These are phyloP conservation scores for Colletotrichum gloeosporioides DNA, from an alignment of 2,329 filamentous ascomycete species.

Conservation along the genomic window DNA sequence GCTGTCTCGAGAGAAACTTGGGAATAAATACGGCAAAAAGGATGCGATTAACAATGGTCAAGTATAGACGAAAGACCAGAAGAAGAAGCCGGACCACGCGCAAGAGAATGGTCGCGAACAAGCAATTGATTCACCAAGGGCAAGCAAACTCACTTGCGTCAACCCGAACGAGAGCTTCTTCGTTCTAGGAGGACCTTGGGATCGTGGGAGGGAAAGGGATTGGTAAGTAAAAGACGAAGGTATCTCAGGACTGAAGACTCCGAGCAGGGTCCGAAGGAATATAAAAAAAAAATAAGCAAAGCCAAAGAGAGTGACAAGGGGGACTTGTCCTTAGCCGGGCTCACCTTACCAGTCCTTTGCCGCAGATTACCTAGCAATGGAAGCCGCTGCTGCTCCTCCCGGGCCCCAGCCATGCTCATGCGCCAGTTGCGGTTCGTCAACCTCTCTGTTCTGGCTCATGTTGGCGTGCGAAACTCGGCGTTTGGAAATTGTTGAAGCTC, in stretches of 20 bases:
- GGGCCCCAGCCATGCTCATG: constrained; percentile 4
- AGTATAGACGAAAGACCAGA: constrained; percentile 4
- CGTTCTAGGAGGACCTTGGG: constrained; percentile 10
- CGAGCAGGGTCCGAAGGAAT: constrained; percentile 17
- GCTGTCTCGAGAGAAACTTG: neutral
- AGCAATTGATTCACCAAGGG: constrained; percentile 10
- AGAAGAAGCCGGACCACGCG: constrained; percentile 4
- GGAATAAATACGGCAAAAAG: constrained; percentile 7
- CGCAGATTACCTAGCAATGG: neutral
- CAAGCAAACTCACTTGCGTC: constrained; percentile 10
- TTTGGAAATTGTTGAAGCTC: constrained; percentile 22
- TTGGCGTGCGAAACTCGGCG: constrained; percentile 21
- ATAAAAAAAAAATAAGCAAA: constrained; percentile 3
- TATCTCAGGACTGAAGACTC: neutral
- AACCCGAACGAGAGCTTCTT: constrained; percentile 12
- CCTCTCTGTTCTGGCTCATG: neutral
- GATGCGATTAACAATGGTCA: constrained; percentile 4
- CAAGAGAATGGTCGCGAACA: constrained; percentile 7
- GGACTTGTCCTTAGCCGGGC: neutral
- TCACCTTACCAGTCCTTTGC: constrained; percentile 1
- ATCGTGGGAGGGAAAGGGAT: neutral
- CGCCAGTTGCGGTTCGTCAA: neutral
- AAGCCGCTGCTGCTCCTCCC: neutral
- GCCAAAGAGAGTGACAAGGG: neutral
- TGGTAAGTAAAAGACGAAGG: neutral